Base-by-base conservation (phyloP, 1,139 yeast genomes). In the Suhomyces anneliseae region DNA sequence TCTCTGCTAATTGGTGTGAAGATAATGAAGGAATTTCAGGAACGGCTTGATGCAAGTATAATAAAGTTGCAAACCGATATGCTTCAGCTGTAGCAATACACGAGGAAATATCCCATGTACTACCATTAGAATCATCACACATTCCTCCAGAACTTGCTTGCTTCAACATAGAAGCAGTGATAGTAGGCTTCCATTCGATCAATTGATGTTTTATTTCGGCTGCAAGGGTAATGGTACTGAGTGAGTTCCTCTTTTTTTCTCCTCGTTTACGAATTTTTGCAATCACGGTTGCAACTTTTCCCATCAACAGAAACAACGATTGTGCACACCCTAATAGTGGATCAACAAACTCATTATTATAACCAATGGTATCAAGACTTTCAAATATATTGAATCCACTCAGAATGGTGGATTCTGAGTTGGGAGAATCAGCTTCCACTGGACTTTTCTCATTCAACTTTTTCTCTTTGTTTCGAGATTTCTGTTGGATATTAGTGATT, bases 51-150 rank as follows among this genome's bases (percentile, higher is more conserved):
- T 83, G 87, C 36, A 84, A 64, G 56, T 81, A 82, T 24, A 83
- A 58, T 38, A 84, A 61, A 0, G 86, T 72, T 1, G 87, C 76
- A 59, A 72, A 81, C 41, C 87, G 61, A 60, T 83, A 84, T 0
- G 88, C 84, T 58, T 83, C 88, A 1, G 89, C 88, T 0, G 89
- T 83, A 2, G 87, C 81, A 32, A 84, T 70, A 51, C 86, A 81
- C 10, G 85, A 77, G 6, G 83, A 67, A 24, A 81, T 60, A 57
- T 83, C 88, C 72, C 83, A 78, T 1, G 74, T 66, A 1, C 64
- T 47, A 8, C 47, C 42, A 2, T 52, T 36, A 15, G 50, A 39
- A 6, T 49, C 52, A 26, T 53, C 52, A 19, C 52, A 56, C 29
- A 53, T 47, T 7, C 59, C 54, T 9, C 49, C 46, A 19, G 53